These are phyloP conservation scores for Pisolithus orientalis DNA, from an alignment of 768 basidiomycete genomes.

Conservation along the genomic window DNA sequence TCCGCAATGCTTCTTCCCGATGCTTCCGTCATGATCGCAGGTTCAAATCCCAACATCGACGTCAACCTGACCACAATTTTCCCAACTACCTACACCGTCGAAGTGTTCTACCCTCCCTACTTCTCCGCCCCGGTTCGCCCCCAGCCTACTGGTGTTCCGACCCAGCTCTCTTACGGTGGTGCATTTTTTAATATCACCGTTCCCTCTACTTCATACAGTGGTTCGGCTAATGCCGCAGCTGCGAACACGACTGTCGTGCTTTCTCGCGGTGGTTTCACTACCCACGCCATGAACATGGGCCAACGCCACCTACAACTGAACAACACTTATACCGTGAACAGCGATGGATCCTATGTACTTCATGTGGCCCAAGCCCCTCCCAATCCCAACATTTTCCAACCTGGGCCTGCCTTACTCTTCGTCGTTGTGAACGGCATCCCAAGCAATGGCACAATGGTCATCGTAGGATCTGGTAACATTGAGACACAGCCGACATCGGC, in stretches of 20 bases:
- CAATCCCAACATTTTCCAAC: slow-evolving; percentile 80
- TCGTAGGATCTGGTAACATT: slow-evolving; percentile 72
- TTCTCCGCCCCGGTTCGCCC: slow-evolving; percentile 69
- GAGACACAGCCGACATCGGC: slow-evolving; percentile 51
- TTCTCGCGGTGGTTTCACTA: slow-evolving; percentile 77
- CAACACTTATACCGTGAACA: slow-evolving; percentile 75
- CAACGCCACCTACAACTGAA: slow-evolving; percentile 79
- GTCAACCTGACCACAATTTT: slow-evolving; percentile 53
- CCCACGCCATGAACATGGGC: slow-evolving; percentile 86
- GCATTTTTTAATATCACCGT: slow-evolving; percentile 69
- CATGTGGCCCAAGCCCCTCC: slow-evolving; percentile 81
- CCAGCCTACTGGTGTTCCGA: slow-evolving; percentile 59
- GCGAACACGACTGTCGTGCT: slow-evolving; percentile 71
- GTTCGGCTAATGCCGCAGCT: slow-evolving; percentile 60
- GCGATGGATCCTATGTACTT: slow-evolving; percentile 69
- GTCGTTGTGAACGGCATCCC: slow-evolving; percentile 84
- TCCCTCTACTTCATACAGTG: slow-evolving; percentile 59
- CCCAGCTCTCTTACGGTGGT: slow-evolving; percentile 81
- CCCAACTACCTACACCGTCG: slow-evolving; percentile 76
- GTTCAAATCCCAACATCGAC: slow-evolving; percentile 91
- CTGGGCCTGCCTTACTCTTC: slow-evolving; percentile 81
- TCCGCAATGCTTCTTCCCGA: slow-evolving; percentile 83
- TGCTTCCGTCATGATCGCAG: slow-evolving; percentile 80
- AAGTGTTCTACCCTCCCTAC: slow-evolving; percentile 90
- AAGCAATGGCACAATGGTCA: slow-evolving; percentile 69